Base-by-base conservation (phyloP, 805 yeast species). In the Kazachstania psychrophila region DNA sequence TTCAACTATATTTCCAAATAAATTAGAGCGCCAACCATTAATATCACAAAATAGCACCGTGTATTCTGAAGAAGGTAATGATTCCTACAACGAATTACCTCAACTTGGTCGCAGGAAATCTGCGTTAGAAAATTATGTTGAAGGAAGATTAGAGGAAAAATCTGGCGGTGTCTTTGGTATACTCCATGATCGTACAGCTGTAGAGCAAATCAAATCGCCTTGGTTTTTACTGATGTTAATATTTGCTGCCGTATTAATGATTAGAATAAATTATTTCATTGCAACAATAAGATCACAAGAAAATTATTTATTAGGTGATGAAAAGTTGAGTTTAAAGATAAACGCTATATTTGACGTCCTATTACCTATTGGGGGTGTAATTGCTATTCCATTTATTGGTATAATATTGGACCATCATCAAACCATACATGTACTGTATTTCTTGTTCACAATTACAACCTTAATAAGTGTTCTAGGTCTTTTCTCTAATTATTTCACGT, bases 201-300 rank as follows among this genome's bases (percentile, higher is more conserved):
- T 42, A 6, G 65, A 61, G 24, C 84, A 77, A 50, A 61, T 76
- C 42, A 60, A 54, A 31, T 56, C 64, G 6, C 65, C 81, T 3
- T 86, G 95, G 92, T 89, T 87, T 56, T 52, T 69, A 33, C 60
- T 87, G 38, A 81, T 86, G 82, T 73, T 84, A 18, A 52, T 74
- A 2, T 84, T 87, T 58, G 82, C 95, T 5, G 73, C 88, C 3
- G 71, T 88, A 39, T 94, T 86, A 58, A 88, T 88, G 96, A 69
- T 89, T 30, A 69, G 96, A 56, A 79, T 88, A 47, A 88, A 88
- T 64, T 89, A 84, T 59, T 89, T 86, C 60, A 92, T 88, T 37
- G 96, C 96, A 7, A 85, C 96, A 2, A 66, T 88, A 24, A 73
- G 77, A 51, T 65, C 94, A 0, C 96, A 88, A 62, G 94, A 86